A percentile compares a stretch with the other conserved stretches of the same genome.
These are phyloP conservation scores for Epichloe gansuensis DNA, from an alignment of 2,329 filamentous ascomycete genomes.

Conservation along the genomic window DNA sequence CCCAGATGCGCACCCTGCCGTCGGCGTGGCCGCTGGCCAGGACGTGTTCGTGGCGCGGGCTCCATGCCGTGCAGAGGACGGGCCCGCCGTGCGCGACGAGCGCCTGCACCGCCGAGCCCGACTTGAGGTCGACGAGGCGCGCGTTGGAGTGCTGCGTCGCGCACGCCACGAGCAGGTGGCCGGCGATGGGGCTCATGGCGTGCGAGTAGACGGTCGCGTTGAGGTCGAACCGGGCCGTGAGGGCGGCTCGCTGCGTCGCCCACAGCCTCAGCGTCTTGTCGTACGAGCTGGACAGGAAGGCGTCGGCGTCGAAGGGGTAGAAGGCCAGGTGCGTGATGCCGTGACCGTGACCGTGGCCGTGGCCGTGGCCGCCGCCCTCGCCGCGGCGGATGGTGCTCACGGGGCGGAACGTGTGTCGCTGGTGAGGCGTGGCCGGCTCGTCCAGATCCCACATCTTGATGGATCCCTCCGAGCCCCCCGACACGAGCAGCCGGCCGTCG, in stretches of 20 bases:
- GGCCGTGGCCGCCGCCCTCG: slow-evolving; percentile 23
- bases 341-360: slow-evolving; percentile 43
- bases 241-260: slow-evolving; percentile 47
- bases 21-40: slow-evolving; percentile 78
- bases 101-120: slow-evolving; percentile 59
- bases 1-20: slow-evolving; percentile 74
- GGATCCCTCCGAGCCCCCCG: slow-evolving; percentile 78
- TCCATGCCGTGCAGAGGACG: slow-evolving; percentile 65
- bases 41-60: slow-evolving; percentile 64
- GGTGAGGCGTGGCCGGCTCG: slow-evolving; percentile 31
- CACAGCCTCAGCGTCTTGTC: slow-evolving; percentile 68
- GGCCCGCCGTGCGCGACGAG: slow-evolving; percentile 56
- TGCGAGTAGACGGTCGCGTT: slow-evolving; percentile 63
- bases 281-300: slow-evolving; percentile 66
- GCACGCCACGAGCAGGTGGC: slow-evolving; percentile 70
- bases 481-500: slow-evolving; percentile 64
- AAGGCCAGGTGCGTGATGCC: slow-evolving; percentile 67
- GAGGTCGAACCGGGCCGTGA: slow-evolving; percentile 56
- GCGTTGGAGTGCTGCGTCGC: slow-evolving; percentile 78
- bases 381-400: slow-evolving; percentile 36
- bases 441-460: slow-evolving; percentile 84
- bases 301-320: slow-evolving; percentile 63
- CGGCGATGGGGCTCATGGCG: slow-evolving; percentile 58
- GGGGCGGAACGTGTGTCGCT: slow-evolving; percentile 39
- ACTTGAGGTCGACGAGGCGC: slow-evolving; percentile 73